Evolutionary conservation across 129 eudicot genomes (phyloP).

Genomic region (Helianthus tuberosus): DNA sequence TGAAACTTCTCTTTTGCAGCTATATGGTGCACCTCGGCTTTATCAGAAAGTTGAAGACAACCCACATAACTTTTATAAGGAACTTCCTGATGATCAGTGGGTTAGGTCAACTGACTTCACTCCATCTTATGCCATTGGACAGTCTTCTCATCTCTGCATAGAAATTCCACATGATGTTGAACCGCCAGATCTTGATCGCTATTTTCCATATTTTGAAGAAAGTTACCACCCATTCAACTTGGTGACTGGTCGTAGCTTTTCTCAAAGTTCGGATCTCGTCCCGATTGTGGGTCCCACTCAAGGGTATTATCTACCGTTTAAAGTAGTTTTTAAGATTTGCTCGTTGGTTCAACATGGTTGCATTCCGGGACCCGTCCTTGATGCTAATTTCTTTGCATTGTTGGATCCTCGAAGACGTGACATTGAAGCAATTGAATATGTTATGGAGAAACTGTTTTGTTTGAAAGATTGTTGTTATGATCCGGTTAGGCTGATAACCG

Average conservation of each 20-base stretch:
- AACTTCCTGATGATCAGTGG: conserved; percentile 75
- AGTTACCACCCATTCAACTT: conserved; percentile 40
- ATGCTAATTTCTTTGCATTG: conserved; percentile 51
- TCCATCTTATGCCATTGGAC: conserved; percentile 61
- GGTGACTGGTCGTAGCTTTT: conserved; percentile 49
- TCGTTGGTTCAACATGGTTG: conserved; percentile 81
- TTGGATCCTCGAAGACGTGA: conserved; percentile 56
- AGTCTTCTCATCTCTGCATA: conserved; percentile 73
- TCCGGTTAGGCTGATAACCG: conserved; percentile 63
- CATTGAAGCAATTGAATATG: conserved; percentile 50
- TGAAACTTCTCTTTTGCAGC: conserved; percentile 32
- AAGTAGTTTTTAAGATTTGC: conserved; percentile 59
- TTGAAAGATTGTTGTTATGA: conserved; percentile 74
- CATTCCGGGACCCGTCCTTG: conserved; percentile 71
- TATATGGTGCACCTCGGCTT: conserved; percentile 78
- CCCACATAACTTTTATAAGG: conserved; percentile 37
- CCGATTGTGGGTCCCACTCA: conserved; percentile 65
- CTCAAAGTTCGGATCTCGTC: conserved; percentile 48
- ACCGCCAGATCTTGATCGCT: conserved; percentile 51
- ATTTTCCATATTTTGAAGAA: conserved; percentile 57
- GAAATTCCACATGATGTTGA: conserved; percentile 52
- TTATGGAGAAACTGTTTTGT: conserved; percentile 60
- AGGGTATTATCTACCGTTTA: conserved; percentile 52
- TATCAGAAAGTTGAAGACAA: conserved; percentile 44
- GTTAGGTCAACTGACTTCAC: conserved; percentile 84